Base-by-base conservation (phyloP, 805 yeast species). In the Zygotorulaspora sp. region DNA sequence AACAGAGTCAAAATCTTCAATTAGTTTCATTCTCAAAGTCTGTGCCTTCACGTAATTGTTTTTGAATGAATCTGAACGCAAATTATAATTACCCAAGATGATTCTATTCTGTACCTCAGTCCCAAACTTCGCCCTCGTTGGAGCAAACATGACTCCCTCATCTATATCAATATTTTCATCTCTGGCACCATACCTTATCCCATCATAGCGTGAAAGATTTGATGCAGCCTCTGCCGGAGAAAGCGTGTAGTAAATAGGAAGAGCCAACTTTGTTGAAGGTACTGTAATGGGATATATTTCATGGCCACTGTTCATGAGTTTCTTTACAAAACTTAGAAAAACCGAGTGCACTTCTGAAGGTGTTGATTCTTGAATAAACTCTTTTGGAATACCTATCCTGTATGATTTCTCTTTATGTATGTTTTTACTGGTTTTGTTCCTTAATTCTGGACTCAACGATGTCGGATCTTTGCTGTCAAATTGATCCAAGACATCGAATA, bases 151-250 rank as follows among this genome's bases (percentile, higher is more conserved):
- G 20, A 69, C 59, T 44, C 66, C 57, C 16, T 65, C 60, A 3
- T 52, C 55, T 14, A 54, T 53, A 23, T 62, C 72, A 6, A 32
- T 25, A 1, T 48, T 44, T 20, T 53, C 59, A 1, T 72, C 67
- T 25, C 83, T 66, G 38, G 54, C 61, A 0, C 97, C 97, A 56
- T 81, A 92, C 39, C 97, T 68, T 14, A 89, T 66, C 2, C 98
- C 98, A 61, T 92, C 98, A 55, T 74, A 92, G 21, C 97, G 69
- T 1, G 96, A 75, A 33, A 92, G 69, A 55, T 92, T 92, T 0
- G 97, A 90, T 1, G 94, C 80, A 0, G 97, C 97, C 55, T 92
- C 98, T 0, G 96, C 83, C 0, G 96, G 83, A 2, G 92, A 89
- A 24, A 94, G 50, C 0, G 96, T 83, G 57, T 84, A 90, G 61